Base-by-base conservation (phyloP, 2,329 filamentous ascomycete genomes). In the Lasiodiplodia theobromae region DNA sequence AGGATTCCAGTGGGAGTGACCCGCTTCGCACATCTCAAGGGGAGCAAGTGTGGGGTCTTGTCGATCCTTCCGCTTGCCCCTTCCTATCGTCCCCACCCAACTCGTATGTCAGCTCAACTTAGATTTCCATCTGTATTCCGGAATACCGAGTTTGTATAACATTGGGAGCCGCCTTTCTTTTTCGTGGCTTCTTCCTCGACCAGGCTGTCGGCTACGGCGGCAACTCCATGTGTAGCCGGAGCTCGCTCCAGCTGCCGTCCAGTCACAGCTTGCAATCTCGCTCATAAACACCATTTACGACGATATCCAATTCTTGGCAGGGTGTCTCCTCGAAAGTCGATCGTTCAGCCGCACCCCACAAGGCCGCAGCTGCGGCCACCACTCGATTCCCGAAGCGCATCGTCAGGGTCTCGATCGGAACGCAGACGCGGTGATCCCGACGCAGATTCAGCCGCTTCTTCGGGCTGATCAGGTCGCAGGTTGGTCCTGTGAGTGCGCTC, bases 1-100 rank as follows among this genome's bases (percentile, higher is more conserved):
- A 3, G 64, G 64, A 12, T 58, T 58, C n/a, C 64, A 47, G 23
- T 67, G 64, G 64, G 53, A 67, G 14, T 63, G 54, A 57, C n/a
- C 18, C 31, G 23, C 44, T 21, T 21, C 11, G n/a, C 8, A 21
- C 44, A 47, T 47, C 6, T 47, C 18, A n/a, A 7, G 40, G 40
- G 18, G 40, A 47, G 16, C 16, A 2, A 47, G 7, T 21, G 44
- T 47, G 44, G 44, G 11, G 44, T 47, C 44, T 3, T 47, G 16
- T 44, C 4, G 44, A 47, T 47, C 44, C n/a, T n/a, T 47, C 44
- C 44, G n/a, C 5, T 47, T 2, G 3, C 18, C 44, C 44, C 44
- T 47, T 16, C 6, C 1, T n/a, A n/a, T 47, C 31, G 31, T 34
- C 31, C 31, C 31, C 31, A 34, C 31, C 3, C 40, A 2, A 21